Base-by-base conservation (phyloP, 306 rosid genomes). In the Alnus rubra region DNA sequence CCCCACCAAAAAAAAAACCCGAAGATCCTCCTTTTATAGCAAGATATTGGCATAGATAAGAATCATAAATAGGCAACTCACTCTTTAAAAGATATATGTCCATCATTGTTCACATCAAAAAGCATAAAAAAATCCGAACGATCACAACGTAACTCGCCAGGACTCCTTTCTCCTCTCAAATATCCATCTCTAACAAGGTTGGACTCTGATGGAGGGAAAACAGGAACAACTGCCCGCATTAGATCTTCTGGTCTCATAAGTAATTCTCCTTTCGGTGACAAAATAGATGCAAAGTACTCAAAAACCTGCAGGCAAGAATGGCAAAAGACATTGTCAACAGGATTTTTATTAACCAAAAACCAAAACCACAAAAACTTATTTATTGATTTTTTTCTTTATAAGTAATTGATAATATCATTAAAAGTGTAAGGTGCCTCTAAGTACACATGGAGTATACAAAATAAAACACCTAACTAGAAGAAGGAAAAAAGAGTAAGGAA, bases 141-240 rank as follows among this genome's bases (percentile, higher is more conserved):
- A 23, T 86, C 78, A 82, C 99, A 93, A 4, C 73, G 85, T 69
- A 95, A 80, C 73, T 91, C 91, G 19, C 99, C 94, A 31, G 98
- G 92, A 51, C 79, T 91, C 84, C 97, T 88, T 88, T 95, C 99
- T 78, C 99, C 98, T 81, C 13, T 71, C 86, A 95, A 78, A 87
- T 84, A 88, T 78, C 99, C 99, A 47, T 91, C 96, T 93, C 97
- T 91, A 52, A 95, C 98, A 83, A 88, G 92, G 81, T 90, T 79
- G 70, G 98, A 95, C 82, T 93, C 99, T 23, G 99, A 92, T 65
- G 98, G 99, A 68, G 98, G 99, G 80, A 95, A 95, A 78, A 95
- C 98, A 51, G 99, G 98, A 83, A 95, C 88, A 48, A 95, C 86
- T 69, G 99, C 99, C 39, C 99, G 87, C 99, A 95, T 95, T 52